Evolutionary conservation across 1,284 basidiomycete genomes (phyloP).

Genomic region (Puccinia horiana): DNA sequence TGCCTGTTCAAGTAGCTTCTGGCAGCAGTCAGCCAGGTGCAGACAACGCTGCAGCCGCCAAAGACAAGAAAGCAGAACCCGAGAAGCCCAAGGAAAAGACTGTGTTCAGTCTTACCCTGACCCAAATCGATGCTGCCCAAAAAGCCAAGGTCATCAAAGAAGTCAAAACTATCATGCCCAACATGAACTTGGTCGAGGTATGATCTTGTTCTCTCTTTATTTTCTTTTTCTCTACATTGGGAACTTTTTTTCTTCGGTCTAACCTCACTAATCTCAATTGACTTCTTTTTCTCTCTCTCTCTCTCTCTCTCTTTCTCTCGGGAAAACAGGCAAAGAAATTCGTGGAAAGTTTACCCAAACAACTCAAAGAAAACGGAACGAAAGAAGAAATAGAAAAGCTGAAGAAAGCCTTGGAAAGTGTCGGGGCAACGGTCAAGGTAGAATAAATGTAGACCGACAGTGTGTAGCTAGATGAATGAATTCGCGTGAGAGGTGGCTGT

Average conservation of each 20-base stretch:
- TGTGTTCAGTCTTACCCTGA: slow-evolving; percentile 89
- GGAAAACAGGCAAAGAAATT: slow-evolving; percentile 96
- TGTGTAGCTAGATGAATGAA: background rate
- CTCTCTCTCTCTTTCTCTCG: slow-evolving; percentile 37
- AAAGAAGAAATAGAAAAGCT: slow-evolving; percentile 99
- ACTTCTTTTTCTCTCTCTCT: background rate
- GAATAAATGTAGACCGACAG: slow-evolving; percentile 6
- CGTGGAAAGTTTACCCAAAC: slow-evolving; percentile 91
- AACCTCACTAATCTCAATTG: slow-evolving; percentile 29
- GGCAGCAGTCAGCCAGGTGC: slow-evolving; percentile 64
- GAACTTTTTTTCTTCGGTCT: slow-evolving; percentile 25
- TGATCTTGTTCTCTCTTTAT: slow-evolving; percentile 56
- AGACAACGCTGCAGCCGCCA: slow-evolving; percentile 65
- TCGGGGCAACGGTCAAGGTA: slow-evolving; percentile 78
- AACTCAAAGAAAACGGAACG: slow-evolving; percentile 89
- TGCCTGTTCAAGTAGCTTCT: slow-evolving; percentile 66
- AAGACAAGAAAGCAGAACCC: slow-evolving; percentile 60
- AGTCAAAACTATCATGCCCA: slow-evolving; percentile 91
- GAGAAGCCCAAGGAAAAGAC: slow-evolving; percentile 99
- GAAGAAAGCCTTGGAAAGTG: slow-evolving; percentile 80
- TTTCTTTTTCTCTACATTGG: slow-evolving; percentile 10
- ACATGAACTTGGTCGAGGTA: slow-evolving; percentile 92
- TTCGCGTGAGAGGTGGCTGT: background rate
- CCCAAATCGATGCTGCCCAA: slow-evolving; percentile 81
- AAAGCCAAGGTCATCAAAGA: slow-evolving; percentile 99